Conservation (phyloP, 768 basidiomycete genomes). For the Leccinum sublutescens region DNA sequence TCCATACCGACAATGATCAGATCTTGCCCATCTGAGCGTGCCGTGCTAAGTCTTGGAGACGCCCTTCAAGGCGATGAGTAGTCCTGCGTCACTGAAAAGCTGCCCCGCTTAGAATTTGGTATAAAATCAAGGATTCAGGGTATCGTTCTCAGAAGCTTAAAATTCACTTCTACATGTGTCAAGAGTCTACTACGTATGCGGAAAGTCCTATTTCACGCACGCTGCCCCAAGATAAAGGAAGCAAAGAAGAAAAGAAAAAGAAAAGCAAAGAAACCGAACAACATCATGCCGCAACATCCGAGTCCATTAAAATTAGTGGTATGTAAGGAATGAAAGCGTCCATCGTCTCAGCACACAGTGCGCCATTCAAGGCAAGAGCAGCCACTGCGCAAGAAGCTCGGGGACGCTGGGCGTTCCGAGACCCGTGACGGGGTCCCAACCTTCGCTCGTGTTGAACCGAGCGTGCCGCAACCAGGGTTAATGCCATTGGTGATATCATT, state of each 20-base stretch:
- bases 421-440: constrained; percentile 45
- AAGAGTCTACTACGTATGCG: too few species aligned
- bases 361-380: neutral
- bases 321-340: neutral
- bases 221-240: neutral
- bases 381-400: constrained; percentile 26
- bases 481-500: constrained; percentile 48
- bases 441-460: constrained; percentile 27
- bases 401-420: constrained; percentile 47
- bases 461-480: constrained; percentile 46
- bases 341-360: neutral
- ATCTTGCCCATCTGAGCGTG: too few species aligned
- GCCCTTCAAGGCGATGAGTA: too few species aligned
- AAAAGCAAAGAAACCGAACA: neutral
- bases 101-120: too few species aligned
- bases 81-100: too few species aligned
- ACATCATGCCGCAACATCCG: neutral
- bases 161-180: too few species aligned
- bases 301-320: neutral
- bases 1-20: too few species aligned
- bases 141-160: too few species aligned
- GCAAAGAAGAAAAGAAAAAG: neutral
- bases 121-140: too few species aligned
- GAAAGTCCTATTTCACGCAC: too few species aligned
- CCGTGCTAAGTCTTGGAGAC: too few species aligned